Conservation (phyloP, 164 flowering plant genomes). For the Sextonia rubra region DNA sequence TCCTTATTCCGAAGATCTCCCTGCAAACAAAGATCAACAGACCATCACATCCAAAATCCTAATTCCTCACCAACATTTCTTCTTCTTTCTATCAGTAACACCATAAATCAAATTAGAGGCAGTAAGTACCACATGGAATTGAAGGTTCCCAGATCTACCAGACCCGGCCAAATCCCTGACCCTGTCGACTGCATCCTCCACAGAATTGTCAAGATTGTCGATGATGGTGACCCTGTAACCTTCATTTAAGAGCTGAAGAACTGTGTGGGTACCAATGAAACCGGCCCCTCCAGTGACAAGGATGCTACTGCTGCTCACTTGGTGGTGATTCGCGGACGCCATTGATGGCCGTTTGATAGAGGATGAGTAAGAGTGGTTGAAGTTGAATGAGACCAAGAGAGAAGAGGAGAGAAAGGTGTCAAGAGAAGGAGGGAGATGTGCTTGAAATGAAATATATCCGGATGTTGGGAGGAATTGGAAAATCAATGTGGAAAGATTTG, state of each 20-base stretch:
- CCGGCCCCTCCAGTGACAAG: constrained; percentile 98
- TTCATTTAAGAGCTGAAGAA: constrained; percentile 62
- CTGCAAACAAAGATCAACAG: constrained; percentile 34
- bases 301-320: constrained; percentile 11
- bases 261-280: constrained; percentile 87
- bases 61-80: neutral
- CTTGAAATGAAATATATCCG: no score
- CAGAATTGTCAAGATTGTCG: constrained; percentile 78
- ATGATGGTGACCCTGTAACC: constrained; percentile 64
- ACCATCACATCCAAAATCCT: constrained; percentile 6
- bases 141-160: constrained; percentile 47
- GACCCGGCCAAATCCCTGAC: constrained; percentile 64
- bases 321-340: no score
- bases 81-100: neutral
- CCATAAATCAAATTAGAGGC: neutral
- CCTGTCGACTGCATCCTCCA: constrained; percentile 56
- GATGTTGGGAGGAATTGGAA: no score
- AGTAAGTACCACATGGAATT: constrained; percentile 34
- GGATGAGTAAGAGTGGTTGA: no score
- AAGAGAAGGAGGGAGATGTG: no score
- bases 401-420: no score
- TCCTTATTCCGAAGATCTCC: constrained; percentile 71
- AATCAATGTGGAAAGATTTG: no score
- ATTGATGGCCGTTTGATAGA: no score
- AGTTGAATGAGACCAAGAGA: no score